Conservation (phyloP, 148 eudicot genomes). For the Cornus suecica region DNA sequence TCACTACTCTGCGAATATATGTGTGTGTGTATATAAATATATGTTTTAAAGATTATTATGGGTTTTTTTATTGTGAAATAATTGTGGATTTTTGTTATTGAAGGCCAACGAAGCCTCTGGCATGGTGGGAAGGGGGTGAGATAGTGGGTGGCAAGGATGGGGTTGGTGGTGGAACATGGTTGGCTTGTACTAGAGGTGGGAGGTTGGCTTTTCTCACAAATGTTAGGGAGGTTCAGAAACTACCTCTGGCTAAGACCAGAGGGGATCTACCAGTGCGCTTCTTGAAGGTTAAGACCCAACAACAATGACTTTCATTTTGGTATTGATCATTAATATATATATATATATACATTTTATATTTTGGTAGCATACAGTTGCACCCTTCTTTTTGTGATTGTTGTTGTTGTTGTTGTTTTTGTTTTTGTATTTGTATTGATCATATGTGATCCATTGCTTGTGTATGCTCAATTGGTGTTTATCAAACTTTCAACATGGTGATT, state of each 20-base stretch:
- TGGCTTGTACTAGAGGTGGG: constrained; percentile 66
- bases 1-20: not conserved
- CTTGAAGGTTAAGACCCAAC: constrained; percentile 13
- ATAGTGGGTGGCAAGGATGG: constrained; percentile 85
- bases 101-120: constrained; percentile 65
- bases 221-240: constrained; percentile 46
- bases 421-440: not conserved
- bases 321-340: no score
- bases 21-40: no score
- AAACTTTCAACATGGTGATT: no score
- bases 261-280: constrained; percentile 82
- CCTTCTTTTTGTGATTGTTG: no score
- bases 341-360: no score
- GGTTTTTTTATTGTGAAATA: not conserved
- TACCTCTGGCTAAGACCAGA: constrained; percentile 51
- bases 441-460: not conserved
- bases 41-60: not conserved
- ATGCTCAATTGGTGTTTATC: no score
- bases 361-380: no score
- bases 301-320: no score
- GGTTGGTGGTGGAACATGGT: constrained; percentile 82
- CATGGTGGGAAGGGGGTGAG: constrained; percentile 80
- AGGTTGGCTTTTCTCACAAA: constrained; percentile 76
- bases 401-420: no score
- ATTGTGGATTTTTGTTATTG: not conserved